A percentile compares a stretch with the other conserved stretches of the same genome.
phyloP scores from a whole-genome alignment of 345 rosid species.

The Eucalyptus caleyi region DNA sequence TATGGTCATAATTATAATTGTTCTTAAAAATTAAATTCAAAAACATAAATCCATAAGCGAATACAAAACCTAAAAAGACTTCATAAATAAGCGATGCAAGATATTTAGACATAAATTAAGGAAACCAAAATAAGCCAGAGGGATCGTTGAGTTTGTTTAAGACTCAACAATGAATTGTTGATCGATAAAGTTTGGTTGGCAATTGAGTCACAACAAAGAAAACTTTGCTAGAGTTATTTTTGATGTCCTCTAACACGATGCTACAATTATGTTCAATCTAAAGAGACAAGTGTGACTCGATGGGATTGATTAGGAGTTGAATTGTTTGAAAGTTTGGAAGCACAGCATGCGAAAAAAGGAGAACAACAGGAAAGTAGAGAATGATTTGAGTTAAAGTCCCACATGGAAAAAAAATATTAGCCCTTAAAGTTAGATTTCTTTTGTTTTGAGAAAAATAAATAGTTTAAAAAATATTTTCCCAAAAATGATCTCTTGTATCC shows the following conservation, averaged over 20 bases:
- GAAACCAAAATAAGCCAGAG: background rate
- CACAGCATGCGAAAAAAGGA: background rate
- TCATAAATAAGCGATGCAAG: background rate
- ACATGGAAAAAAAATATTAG: background rate
- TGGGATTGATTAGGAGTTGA: background rate
- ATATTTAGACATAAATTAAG: background rate
- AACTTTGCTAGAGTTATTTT: background rate
- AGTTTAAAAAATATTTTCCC: background rate
- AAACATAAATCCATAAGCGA: background rate
- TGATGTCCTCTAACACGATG: background rate
- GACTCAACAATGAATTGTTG: background rate
- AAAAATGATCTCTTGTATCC: accelerated
- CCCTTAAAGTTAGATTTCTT: background rate
- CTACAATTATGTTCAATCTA: background rate
- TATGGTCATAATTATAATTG: background rate
- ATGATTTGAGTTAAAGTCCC: background rate
- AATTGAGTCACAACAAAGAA: background rate
- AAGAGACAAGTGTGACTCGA: background rate
- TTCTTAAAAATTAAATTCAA: background rate
- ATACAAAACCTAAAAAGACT: background rate
- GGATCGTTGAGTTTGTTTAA: background rate
- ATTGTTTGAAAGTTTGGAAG: background rate
- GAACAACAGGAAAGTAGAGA: background rate
- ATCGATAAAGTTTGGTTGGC: background rate
- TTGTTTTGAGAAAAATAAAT: background rate